phyloP scores from a whole-genome alignment of 257 asterid species.

The Eustoma russellianum region DNA sequence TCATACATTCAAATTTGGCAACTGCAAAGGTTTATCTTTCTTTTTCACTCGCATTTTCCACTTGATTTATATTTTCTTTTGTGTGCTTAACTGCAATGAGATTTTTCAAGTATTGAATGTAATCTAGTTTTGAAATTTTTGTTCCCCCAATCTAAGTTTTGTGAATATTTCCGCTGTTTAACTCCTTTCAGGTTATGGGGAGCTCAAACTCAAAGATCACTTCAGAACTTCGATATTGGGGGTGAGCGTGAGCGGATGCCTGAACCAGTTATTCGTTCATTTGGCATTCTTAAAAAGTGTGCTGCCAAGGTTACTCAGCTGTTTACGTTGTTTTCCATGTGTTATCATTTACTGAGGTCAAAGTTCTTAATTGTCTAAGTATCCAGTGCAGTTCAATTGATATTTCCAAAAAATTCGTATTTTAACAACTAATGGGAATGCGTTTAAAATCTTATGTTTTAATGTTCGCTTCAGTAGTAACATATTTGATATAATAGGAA shows the following conservation, averaged over 20 bases:
- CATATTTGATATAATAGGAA: neutral
- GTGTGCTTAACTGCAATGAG: neutral
- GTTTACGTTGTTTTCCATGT: neutral
- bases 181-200: slow-evolving; percentile 74
- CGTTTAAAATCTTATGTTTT: no score
- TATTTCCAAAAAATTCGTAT: no score
- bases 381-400: no score
- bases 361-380: no score
- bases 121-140: neutral
- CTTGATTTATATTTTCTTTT: neutral
- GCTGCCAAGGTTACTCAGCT: slow-evolving; percentile 69
- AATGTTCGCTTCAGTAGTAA: no score
- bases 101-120: neutral
- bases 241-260: slow-evolving; percentile 98
- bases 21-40: neutral
- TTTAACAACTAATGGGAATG: no score
- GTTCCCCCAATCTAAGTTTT: neutral
- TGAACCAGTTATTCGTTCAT: slow-evolving; percentile 81
- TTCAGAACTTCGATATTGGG: slow-evolving; percentile 94
- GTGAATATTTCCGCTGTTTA: neutral
- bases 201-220: slow-evolving; percentile 92
- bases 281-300: slow-evolving; percentile 92
- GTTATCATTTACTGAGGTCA: no score
- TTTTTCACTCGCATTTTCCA: neutral
- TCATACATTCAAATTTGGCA: neutral